Evolutionary conservation across 345 rosid species (phyloP), one percentile per base, ranked within the genome.

Genomic region (Lepidium sativum): DNA sequence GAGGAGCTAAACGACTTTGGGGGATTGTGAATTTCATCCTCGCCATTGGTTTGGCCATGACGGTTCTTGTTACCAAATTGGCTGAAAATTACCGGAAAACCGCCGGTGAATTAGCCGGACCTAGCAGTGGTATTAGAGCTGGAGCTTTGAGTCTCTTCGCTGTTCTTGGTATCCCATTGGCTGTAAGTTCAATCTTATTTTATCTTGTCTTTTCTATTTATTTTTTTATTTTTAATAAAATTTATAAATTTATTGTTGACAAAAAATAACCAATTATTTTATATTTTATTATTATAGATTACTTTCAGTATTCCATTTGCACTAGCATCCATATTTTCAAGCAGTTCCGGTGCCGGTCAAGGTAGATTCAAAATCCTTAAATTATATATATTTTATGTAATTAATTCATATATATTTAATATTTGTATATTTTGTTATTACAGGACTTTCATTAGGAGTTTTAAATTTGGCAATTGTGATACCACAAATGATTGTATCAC

Each of bases 371-470:
- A 5, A 27, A 27, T 27, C 31, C 6, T 5, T 27, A 27, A 27
- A 27, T 6, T 3, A 4, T 25, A 27, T 27, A 27, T 27, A n/a
- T 27, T 27, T 6, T 27, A 7, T 27, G 31, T 27, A 27, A 27
- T 27, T 27, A 27, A 27, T 27, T 6, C 7, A 27, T 27, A 27
- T 5, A 27, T 27, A 0, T 5, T 25, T 25, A 27, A 27, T 27
- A 27, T 0, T 5, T 27, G 27, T 9, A 6, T 18, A 32, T 21
- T 45, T 17, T 29, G 13, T 37, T 66, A 8, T 39, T 8, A 9
- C 63, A 92, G 97, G 97, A n/a, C 96, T 92, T 71, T 89, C 98
- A 0, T 48, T 89, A 48, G 97, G 97, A 27, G 86, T 92, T 61
- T 76, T 92, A 18, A 92, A 92, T 78, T 72, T 87, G 49, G 84